Evolutionary conservation across 306 rosid genomes (phyloP).

Genomic region (Vigna trinervia): DNA sequence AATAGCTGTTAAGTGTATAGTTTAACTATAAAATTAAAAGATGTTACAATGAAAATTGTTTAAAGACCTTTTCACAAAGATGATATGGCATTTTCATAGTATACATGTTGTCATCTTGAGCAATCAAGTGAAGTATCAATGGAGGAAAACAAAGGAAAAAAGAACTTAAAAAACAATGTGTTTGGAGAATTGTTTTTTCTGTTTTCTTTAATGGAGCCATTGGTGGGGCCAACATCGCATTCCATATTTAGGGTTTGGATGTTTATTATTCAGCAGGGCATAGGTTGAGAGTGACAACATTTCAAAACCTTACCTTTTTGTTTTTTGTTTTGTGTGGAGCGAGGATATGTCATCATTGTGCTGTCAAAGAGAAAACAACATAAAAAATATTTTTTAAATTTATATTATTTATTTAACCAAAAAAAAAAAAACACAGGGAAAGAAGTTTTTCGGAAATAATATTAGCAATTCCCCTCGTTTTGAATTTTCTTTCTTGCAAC

Average conservation of each 20-base stretch:
- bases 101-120: no score
- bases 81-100: constrained; percentile 1
- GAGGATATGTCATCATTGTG: neutral
- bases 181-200: neutral
- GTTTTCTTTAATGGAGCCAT: neutral
- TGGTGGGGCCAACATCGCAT: neutral
- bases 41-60: neutral
- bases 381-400: neutral
- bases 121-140: neutral
- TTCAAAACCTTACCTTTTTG: neutral
- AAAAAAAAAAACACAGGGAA: no score
- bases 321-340: neutral
- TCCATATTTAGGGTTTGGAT: neutral
- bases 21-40: neutral
- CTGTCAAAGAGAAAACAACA: neutral
- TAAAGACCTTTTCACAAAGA: neutral
- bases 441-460: no score
- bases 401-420: neutral
- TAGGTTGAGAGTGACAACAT: neutral
- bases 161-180: neutral
- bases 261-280: neutral
- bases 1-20: neutral
- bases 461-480: no score
- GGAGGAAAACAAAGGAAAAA: neutral
- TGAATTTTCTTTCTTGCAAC: neutral